Evolutionary conservation across 139 green algal species (phyloP).

Genomic region (Coccomyxa sp.): DNA sequence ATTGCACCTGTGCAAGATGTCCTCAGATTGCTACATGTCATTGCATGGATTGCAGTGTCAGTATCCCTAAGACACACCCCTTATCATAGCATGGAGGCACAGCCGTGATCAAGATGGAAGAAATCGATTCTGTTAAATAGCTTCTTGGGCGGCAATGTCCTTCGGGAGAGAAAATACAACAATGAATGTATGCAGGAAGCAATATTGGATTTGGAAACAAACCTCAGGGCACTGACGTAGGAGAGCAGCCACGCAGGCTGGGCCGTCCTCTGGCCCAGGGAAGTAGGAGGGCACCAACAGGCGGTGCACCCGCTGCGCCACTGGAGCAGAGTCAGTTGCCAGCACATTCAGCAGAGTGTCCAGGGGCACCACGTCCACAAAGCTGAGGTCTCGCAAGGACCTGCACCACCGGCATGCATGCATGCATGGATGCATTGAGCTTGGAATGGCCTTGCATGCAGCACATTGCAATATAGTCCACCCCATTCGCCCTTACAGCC

Average conservation of each 20-base stretch:
- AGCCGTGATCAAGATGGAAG: not conserved
- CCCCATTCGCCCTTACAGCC: too few species aligned
- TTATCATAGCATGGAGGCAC: not conserved
- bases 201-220: not conserved
- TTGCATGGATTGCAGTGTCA: not conserved
- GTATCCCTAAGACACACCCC: not conserved
- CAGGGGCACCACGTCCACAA: constrained; percentile 53
- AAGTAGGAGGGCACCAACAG: constrained; percentile 68
- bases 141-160: too few species aligned
- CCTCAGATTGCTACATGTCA: too few species aligned
- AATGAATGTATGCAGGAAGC: not conserved
- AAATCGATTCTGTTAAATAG: not conserved
- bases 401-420: not conserved
- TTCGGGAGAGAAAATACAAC: not conserved
- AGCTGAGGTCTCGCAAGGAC: constrained; percentile 33
- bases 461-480: not conserved
- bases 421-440: not conserved
- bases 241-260: constrained; percentile 52
- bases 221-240: constrained; percentile 18
- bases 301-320: constrained; percentile 36
- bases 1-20: too few species aligned
- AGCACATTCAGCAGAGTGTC: constrained; percentile 52
- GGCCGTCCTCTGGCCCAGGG: constrained; percentile 33
- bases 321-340: constrained; percentile 20
- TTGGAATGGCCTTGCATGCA: too few species aligned